These are phyloP conservation scores for Annulohypoxylon nitens DNA, from an alignment of 495 filamentous ascomycete genomes.

Conservation along the genomic window DNA sequence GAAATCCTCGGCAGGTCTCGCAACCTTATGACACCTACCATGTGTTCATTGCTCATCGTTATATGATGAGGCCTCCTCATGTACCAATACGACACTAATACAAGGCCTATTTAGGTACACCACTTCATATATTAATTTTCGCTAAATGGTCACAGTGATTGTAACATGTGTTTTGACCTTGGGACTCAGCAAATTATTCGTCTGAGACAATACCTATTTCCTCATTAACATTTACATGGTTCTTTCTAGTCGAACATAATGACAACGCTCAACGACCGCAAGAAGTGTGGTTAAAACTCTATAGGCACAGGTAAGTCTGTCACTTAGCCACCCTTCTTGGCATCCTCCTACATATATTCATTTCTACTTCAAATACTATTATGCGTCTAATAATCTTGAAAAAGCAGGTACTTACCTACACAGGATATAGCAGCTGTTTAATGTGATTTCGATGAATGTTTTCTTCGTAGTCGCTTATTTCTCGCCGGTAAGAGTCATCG, in stretches of 20 bases:
- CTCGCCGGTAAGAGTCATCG: constrained; percentile 40
- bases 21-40: neutral
- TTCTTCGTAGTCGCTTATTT: neutral
- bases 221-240: no score
- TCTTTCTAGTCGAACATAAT: no score
- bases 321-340: no score
- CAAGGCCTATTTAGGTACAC: neutral
- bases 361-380: no score
- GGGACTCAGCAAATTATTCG: neutral
- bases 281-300: no score
- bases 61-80: constrained; percentile 13
- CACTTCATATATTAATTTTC: neutral
- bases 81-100: constrained; percentile 8
- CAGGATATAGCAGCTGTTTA: no score
- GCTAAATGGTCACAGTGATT: neutral
- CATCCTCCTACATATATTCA: no score
- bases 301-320: no score
- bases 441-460: neutral
- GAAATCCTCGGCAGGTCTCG: neutral
- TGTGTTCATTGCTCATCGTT: neutral
- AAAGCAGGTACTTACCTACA: neutral
- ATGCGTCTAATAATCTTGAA: no score
- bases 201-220: neutral
- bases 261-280: no score
- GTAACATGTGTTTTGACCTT: neutral